phyloP scores from a whole-genome alignment of 2,329 filamentous ascomycete genomes.

The Chrysoporthe cubensis region DNA sequence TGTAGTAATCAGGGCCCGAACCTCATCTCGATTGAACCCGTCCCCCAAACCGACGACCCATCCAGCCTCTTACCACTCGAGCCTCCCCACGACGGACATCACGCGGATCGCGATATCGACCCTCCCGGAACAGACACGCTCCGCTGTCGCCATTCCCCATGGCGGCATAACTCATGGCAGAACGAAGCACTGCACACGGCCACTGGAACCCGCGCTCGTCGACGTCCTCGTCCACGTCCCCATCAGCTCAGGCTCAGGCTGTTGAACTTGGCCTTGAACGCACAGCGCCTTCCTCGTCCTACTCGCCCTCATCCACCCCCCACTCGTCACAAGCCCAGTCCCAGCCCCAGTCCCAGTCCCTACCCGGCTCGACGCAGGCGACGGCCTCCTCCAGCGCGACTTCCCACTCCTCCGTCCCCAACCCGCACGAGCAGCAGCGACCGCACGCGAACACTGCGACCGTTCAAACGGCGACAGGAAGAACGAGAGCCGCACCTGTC shows the following conservation, averaged over 20 bases:
- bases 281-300: slow-evolving; percentile 35
- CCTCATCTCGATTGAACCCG: slow-evolving; percentile 1
- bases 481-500: slow-evolving; percentile 9
- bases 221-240: slow-evolving; percentile 49
- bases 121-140: slow-evolving; percentile 8
- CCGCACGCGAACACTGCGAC: slow-evolving; percentile 6
- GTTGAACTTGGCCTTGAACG: slow-evolving; percentile 46
- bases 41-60: neutral
- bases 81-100: slow-evolving; percentile 1
- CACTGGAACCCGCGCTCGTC: slow-evolving; percentile 47
- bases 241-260: slow-evolving; percentile 45
- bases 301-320: slow-evolving; percentile 30
- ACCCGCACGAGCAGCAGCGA: neutral
- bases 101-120: neutral
- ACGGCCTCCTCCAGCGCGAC: neutral
- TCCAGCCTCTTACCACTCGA: neutral
- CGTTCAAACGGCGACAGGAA: slow-evolving; percentile 5
- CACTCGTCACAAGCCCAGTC: slow-evolving; percentile 10
- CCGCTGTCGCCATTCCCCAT: slow-evolving; percentile 52
- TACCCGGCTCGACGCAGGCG: slow-evolving; percentile 1
- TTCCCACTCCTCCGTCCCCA: neutral
- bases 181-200: slow-evolving; percentile 53
- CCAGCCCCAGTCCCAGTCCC: slow-evolving; percentile 28
- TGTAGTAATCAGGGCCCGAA: neutral
- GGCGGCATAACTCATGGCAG: slow-evolving; percentile 69